phyloP scores from a whole-genome alignment of 2,329 filamentous ascomycete species.

The Lecanicillium sp. region DNA sequence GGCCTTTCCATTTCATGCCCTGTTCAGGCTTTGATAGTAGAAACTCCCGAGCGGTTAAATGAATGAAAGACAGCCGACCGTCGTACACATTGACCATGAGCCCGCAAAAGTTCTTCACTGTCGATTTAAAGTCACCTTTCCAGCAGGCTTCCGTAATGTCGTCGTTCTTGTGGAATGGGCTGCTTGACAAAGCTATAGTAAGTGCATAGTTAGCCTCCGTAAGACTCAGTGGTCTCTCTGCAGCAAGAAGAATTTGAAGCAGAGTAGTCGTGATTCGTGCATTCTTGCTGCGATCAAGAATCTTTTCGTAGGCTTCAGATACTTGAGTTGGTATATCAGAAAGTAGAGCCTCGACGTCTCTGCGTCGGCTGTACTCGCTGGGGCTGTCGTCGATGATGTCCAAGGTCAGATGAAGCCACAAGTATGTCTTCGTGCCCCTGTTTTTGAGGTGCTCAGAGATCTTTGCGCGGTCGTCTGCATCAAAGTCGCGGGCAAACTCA shows the following conservation, averaged over 20 bases:
- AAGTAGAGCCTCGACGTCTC: slow-evolving; percentile 13
- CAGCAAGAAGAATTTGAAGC: neutral
- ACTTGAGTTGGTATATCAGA: slow-evolving; percentile 17
- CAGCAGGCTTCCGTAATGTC: neutral
- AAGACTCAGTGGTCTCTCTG: neutral
- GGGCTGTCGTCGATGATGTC: slow-evolving; percentile 22
- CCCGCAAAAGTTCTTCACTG: neutral
- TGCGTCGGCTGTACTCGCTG: slow-evolving; percentile 12
- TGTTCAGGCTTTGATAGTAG: neutral
- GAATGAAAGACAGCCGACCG: neutral
- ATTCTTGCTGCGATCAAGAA: slow-evolving; percentile 15
- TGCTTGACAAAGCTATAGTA: neutral
- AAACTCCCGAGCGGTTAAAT: neutral
- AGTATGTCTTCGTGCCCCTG: slow-evolving; percentile 31
- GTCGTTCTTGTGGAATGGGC: neutral
- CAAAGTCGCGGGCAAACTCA: neutral
- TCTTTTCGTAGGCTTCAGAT: slow-evolving; percentile 22
- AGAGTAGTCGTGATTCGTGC: neutral
- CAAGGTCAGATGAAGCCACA: slow-evolving; percentile 33
- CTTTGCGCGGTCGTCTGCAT: slow-evolving; percentile 12
- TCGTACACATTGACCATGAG: neutral
- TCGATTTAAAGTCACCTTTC: slow-evolving; percentile 1
- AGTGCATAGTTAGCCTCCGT: neutral
- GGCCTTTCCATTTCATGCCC: neutral
- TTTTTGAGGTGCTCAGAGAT: slow-evolving; percentile 24